phyloP scores from a whole-genome alignment of 2,329 filamentous ascomycete genomes.

The Ophiostoma sp. region DNA sequence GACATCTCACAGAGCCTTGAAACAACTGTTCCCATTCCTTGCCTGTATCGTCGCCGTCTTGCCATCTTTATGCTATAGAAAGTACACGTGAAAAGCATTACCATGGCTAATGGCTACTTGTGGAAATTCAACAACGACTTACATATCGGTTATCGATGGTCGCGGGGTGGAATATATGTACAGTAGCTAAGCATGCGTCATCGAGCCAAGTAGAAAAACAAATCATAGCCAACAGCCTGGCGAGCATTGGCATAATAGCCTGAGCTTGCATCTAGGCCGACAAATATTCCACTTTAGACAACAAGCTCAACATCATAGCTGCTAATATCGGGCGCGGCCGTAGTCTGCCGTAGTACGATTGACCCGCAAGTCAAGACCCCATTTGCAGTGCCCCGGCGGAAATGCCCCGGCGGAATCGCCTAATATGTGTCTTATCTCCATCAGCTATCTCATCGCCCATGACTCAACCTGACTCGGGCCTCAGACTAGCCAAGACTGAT shows the following conservation, averaged over 20 bases:
- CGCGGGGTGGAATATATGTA: neutral
- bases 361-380: neutral
- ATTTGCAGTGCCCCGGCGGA: neutral
- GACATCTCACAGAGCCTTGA: too few relatives aligned
- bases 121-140: neutral
- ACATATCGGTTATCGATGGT: neutral
- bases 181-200: neutral
- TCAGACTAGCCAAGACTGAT: neutral
- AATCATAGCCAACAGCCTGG: neutral
- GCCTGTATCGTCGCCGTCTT: too few relatives aligned
- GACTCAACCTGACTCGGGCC: neutral
- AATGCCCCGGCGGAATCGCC: neutral
- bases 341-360: neutral
- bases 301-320: neutral
- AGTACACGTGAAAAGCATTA: too few relatives aligned
- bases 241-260: too few relatives aligned
- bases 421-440: neutral
- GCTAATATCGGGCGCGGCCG: neutral
- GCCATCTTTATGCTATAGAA: too few relatives aligned
- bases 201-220: neutral
- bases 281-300: neutral
- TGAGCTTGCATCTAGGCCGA: neutral
- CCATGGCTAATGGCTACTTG: too few relatives aligned
- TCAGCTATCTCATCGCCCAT: too few relatives aligned
- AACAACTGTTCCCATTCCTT: too few relatives aligned